Evolutionary conservation across 1,139 yeast species (phyloP).

Genomic region (Debaryomyces psychrophilus): DNA sequence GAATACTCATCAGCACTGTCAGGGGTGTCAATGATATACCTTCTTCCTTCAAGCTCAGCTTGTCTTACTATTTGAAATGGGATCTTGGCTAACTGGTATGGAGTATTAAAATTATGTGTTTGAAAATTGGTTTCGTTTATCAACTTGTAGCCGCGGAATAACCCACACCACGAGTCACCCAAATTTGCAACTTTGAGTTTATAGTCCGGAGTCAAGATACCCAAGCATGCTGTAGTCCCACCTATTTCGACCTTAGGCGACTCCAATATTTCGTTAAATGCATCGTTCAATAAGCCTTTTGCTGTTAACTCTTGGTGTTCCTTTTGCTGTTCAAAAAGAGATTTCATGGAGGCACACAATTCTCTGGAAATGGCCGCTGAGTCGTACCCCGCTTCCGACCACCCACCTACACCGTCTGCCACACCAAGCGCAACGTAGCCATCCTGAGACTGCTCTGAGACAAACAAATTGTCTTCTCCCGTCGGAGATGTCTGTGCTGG

Average conservation of each 20-base stretch:
- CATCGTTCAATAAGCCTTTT: constrained; percentile 50
- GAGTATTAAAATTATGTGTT: constrained; percentile 88
- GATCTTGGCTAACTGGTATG: constrained; percentile 84
- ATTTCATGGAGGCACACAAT: constrained; percentile 50
- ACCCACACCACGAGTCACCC: constrained; percentile 95
- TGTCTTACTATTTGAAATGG: constrained; percentile 62
- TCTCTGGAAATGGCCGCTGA: constrained; percentile 81
- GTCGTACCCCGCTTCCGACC: constrained; percentile 92
- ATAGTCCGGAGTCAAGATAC: constrained; percentile 60
- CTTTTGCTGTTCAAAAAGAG: constrained; percentile 27
- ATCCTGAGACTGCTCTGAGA: constrained; percentile 46
- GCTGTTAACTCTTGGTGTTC: constrained; percentile 35
- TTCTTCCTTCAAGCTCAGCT: constrained; percentile 59
- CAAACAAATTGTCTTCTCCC: constrained; percentile 87
- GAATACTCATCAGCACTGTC: constrained; percentile 52
- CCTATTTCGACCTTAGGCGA: constrained; percentile 80
- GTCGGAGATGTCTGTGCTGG: constrained; percentile 58
- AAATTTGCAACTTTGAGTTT: constrained; percentile 70
- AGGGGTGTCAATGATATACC: constrained; percentile 62
- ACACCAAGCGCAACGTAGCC: constrained; percentile 75
- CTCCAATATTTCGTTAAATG: constrained; percentile 55
- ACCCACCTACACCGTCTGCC: constrained; percentile 98
- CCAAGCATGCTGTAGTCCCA: constrained; percentile 94
- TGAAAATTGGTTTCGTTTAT: constrained; percentile 74
- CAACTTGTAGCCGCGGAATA: constrained; percentile 68